A percentile compares a stretch with the other conserved stretches of the same genome.
Conservation (phyloP, 2,329 filamentous ascomycete genomes). For the Leptographium radiaticola region DNA sequence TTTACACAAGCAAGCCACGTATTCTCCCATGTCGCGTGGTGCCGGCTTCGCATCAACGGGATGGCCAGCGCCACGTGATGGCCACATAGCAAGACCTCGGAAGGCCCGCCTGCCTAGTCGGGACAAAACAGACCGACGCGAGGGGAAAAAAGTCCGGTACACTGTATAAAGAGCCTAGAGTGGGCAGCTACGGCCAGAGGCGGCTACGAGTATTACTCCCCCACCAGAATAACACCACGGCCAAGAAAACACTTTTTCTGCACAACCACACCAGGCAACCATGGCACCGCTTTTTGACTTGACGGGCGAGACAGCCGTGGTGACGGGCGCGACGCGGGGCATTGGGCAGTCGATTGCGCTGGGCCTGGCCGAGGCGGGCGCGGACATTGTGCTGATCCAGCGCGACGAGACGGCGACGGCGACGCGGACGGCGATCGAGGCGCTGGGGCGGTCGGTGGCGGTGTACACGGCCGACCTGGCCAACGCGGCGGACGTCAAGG, state of each 20-base stretch:
- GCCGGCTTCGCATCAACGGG: no score
- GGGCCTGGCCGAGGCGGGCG: constrained; percentile 44
- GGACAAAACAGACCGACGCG: not conserved
- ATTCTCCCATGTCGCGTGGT: no score
- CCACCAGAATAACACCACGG: not conserved
- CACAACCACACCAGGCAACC: not conserved
- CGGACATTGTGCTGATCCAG: constrained; percentile 39
- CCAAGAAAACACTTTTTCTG: no score
- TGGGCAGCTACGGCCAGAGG: not conserved
- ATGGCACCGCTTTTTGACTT: constrained; percentile 35
- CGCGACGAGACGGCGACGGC: constrained; percentile 21
- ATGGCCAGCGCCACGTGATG: no score
- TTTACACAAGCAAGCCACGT: no score
- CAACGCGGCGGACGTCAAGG: constrained; percentile 43
- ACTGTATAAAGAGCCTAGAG: not conserved
- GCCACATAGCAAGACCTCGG: no score
- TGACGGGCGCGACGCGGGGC: constrained; percentile 44
- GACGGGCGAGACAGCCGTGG: constrained; percentile 40
- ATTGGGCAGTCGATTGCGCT: constrained; percentile 45
- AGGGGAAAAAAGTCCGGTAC: not conserved
- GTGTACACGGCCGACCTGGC: constrained; percentile 62
- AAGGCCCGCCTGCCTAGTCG: not conserved
- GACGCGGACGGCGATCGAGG: constrained; percentile 50
- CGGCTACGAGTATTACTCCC: not conserved
- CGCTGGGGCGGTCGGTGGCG: constrained; percentile 50